These are phyloP conservation scores for Boletus sp. DNA, from an alignment of 768 basidiomycete genomes.

Conservation along the genomic window DNA sequence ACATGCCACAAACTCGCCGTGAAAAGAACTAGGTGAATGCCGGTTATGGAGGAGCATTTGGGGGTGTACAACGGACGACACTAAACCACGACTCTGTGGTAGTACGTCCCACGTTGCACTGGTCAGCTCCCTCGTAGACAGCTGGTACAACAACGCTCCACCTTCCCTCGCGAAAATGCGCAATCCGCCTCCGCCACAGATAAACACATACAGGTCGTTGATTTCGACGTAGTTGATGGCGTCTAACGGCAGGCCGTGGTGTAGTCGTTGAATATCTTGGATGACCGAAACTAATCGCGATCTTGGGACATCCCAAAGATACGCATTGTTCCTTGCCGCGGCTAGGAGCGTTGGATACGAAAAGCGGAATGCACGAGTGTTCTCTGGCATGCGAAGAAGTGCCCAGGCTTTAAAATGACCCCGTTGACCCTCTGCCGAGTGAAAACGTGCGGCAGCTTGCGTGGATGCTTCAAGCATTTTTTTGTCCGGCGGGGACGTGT, in stretches of 20 bases:
- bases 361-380: conserved; percentile 56
- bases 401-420: conserved; percentile 67
- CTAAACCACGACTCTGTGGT: conserved; percentile 7
- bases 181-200: conserved; percentile 49
- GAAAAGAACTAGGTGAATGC: not conserved
- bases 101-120: conserved; percentile 36
- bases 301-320: conserved; percentile 60
- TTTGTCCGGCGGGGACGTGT: conserved; percentile 33
- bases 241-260: conserved; percentile 27
- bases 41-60: conserved; percentile 17
- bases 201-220: conserved; percentile 51
- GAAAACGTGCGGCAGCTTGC: conserved; percentile 17
- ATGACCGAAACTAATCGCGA: conserved; percentile 44
- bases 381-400: conserved; percentile 45
- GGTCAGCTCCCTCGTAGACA: conserved; percentile 35
- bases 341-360: conserved; percentile 64
- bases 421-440: conserved; percentile 15
- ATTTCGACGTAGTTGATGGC: conserved; percentile 65
- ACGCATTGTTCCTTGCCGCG: conserved; percentile 42
- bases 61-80: conserved; percentile 16
- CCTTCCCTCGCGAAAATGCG: conserved; percentile 52
- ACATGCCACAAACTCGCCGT: conserved; percentile 29
- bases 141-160: conserved; percentile 42
- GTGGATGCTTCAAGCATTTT: conserved; percentile 23
- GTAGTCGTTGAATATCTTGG: conserved; percentile 17